Evolutionary conservation across 78 protist genomes (phyloP).

Genomic region (Trichosphaerium sp.): DNA sequence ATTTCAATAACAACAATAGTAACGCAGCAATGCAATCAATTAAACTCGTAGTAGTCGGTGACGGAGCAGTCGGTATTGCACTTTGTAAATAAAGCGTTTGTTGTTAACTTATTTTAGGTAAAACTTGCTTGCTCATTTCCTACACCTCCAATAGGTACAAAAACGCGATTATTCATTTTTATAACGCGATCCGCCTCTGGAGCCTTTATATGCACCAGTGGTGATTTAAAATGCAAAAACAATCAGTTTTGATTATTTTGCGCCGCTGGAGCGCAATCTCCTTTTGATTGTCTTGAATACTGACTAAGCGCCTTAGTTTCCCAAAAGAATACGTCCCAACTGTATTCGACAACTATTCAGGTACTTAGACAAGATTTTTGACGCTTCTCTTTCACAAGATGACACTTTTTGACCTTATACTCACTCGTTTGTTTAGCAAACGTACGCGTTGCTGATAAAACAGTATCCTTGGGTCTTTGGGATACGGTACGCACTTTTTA

Average conservation of each 20-base stretch:
- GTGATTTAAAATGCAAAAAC: too few relatives aligned
- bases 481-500: too few relatives aligned
- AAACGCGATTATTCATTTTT: not conserved
- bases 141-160: slow-evolving; percentile 66
- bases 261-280: too few relatives aligned
- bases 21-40: slow-evolving; percentile 28
- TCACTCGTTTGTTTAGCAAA: slow-evolving; percentile 3
- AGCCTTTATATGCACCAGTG: too few relatives aligned
- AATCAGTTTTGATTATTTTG: too few relatives aligned
- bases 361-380: not conserved
- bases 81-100: not conserved
- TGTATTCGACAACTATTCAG: slow-evolving; percentile 57
- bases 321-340: slow-evolving; percentile 69
- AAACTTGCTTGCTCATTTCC: slow-evolving; percentile 59
- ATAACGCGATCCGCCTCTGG: too few relatives aligned
- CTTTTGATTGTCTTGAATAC: too few relatives aligned
- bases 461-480: slow-evolving; percentile 79
- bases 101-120: not conserved
- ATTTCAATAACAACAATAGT: not conserved
- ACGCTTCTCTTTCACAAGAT: not conserved
- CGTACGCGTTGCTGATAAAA: slow-evolving; percentile 43
- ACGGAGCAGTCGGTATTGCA: slow-evolving; percentile 42
- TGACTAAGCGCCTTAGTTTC: too few relatives aligned
- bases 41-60: slow-evolving; percentile 50
- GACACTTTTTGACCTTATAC: not conserved